A percentile compares a stretch with the other conserved stretches of the same genome.
phyloP scores from a whole-genome alignment of 2,329 filamentous ascomycete species.

The Xylariaceae sp. region DNA sequence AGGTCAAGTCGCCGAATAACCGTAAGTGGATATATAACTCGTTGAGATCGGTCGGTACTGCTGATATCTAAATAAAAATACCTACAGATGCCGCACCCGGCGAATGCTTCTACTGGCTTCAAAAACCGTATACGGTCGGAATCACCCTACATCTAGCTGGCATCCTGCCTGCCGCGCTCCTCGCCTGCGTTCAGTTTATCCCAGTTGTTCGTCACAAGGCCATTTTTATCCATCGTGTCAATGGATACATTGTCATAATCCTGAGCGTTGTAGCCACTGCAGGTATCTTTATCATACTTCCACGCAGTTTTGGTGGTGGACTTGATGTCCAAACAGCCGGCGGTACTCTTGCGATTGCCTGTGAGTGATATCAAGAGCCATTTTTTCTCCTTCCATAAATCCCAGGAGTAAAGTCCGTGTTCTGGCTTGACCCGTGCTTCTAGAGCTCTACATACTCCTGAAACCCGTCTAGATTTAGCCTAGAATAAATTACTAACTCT shows the following conservation, averaged over 20 bases:
- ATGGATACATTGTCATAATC: constrained; percentile 61
- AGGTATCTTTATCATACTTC: constrained; percentile 60
- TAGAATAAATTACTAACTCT: neutral
- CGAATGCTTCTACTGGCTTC: constrained; percentile 50
- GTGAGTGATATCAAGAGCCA: neutral
- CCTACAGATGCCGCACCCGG: constrained; percentile 39
- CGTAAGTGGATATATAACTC: constrained; percentile 2
- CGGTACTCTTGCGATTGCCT: constrained; percentile 47
- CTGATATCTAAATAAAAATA: neutral
- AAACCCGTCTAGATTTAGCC: too few species aligned
- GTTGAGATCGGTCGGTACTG: neutral
- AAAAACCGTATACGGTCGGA: constrained; percentile 43
- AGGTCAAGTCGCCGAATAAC: constrained; percentile 11
- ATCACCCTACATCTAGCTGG: constrained; percentile 54
- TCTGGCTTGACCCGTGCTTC: too few species aligned
- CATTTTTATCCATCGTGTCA: constrained; percentile 63
- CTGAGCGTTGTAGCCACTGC: constrained; percentile 54
- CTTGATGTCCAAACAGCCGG: constrained; percentile 55
- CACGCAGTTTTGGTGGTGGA: constrained; percentile 60
- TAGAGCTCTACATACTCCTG: too few species aligned
- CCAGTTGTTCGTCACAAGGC: constrained; percentile 54
- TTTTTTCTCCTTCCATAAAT: too few species aligned
- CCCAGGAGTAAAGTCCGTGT: too few species aligned
- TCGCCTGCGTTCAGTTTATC: constrained; percentile 56
- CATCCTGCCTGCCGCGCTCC: constrained; percentile 56